phyloP scores from a whole-genome alignment of 2,329 filamentous ascomycete species.

The Ophiostoma fasciatum region DNA sequence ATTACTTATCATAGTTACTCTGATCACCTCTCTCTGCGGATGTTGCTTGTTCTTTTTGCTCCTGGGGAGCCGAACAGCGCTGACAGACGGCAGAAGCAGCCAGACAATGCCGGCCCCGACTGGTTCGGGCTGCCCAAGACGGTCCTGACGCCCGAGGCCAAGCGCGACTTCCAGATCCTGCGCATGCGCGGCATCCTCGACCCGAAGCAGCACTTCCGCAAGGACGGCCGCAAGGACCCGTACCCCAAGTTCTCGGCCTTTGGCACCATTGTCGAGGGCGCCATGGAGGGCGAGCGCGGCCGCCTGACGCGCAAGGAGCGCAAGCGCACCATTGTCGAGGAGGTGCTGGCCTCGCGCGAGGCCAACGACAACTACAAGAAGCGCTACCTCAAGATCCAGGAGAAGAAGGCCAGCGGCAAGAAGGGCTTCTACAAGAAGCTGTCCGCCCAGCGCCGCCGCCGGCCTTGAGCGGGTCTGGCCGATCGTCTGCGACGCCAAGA shows the following conservation, averaged over 20 bases:
- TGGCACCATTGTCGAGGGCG: conserved; percentile 75
- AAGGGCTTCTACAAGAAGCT: conserved; percentile 79
- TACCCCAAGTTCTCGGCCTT: conserved; percentile 77
- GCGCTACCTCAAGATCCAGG: conserved; percentile 79
- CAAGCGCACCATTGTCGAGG: conserved; percentile 75
- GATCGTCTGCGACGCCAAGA: too few species aligned
- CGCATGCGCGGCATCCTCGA: conserved; percentile 83
- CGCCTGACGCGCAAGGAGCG: conserved; percentile 76
- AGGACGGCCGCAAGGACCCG: conserved; percentile 55
- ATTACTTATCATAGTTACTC: conserved; percentile 60
- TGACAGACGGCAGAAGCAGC: conserved; percentile 17
- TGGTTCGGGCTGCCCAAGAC: conserved; percentile 88
- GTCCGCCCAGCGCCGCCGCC: conserved; percentile 27
- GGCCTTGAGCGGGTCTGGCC: conserved; percentile 10
- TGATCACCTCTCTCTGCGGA: conserved; percentile 25
- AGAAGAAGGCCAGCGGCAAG: conserved; percentile 70
- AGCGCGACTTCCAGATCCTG: conserved; percentile 76
- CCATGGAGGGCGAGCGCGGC: conserved; percentile 72
- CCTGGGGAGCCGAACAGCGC: too few species aligned
- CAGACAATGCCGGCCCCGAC: conserved; percentile 53
- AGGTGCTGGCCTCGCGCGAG: conserved; percentile 57
- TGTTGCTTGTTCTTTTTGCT: conserved; percentile 2
- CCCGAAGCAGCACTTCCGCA: conserved; percentile 82
- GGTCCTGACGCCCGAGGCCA: conserved; percentile 60
- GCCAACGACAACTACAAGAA: conserved; percentile 60